These are phyloP conservation scores for Avicennia marina DNA, from an alignment of 257 asterid genomes.

Conservation along the genomic window DNA sequence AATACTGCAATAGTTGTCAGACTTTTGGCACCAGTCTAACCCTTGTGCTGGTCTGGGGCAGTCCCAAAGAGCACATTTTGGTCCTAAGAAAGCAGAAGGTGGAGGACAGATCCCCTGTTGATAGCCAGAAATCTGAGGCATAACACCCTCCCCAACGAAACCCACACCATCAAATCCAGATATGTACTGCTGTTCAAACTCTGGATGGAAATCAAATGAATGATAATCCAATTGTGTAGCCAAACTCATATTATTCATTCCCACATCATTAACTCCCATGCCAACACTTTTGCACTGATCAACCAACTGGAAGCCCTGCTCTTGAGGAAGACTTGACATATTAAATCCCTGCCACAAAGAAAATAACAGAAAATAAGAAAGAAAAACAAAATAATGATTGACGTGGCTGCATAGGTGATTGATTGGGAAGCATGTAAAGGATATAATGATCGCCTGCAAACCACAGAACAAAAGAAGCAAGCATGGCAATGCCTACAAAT, in stretches of 20 bases:
- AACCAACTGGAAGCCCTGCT: conserved; percentile 47
- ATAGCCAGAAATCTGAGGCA: conserved; percentile 50
- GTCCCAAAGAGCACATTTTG: conserved; percentile 99
- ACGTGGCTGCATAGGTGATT: too few relatives aligned
- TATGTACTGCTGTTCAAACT: conserved; percentile 59
- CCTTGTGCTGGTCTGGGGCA: conserved; percentile 55
- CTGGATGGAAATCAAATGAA: conserved; percentile 54
- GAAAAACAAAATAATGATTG: too few relatives aligned
- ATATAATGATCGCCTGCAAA: too few relatives aligned
- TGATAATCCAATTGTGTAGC: conserved; percentile 51
- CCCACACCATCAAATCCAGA: conserved; percentile 53
- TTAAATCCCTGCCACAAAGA: conserved; percentile 41
- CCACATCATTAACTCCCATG: conserved; percentile 46
- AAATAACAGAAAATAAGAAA: too few relatives aligned
- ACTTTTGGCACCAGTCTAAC: conserved; percentile 47
- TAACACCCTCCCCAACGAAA: conserved; percentile 44
- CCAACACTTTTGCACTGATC: conserved; percentile 55
- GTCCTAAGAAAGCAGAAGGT: conserved; percentile 90
- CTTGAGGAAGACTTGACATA: conserved; percentile 45
- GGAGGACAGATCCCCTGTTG: conserved; percentile 64
- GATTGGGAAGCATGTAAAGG: too few relatives aligned
- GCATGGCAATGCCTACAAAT: background rate
- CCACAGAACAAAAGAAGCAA: background rate
- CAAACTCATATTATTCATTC: conserved; percentile 38
- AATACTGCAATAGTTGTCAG: conserved; percentile 52